Evolutionary conservation across 2,329 filamentous ascomycete genomes (phyloP), one percentile per base, ranked within the genome.

Genomic region (Daldinia sp.): DNA sequence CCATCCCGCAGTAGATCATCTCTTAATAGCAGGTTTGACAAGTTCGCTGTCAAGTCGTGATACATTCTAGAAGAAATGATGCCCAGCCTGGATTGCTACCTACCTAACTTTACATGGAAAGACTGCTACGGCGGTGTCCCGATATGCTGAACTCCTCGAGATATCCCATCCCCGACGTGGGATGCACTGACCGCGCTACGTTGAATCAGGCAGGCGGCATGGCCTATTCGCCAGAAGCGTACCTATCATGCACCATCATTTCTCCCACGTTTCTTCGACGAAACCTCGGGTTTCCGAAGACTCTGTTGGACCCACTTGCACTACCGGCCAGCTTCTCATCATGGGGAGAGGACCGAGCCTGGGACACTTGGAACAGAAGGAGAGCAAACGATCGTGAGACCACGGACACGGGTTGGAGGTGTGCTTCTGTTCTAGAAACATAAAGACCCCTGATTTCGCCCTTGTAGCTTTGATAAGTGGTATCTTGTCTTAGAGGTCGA

Each of bases 181-280:
- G 64, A 59, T 64, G 54, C 39, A 37, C 50, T 10, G 53, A 23
- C 32, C 30, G 61, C 64, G 47, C 64, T 67, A 64, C 61, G 39
- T 60, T 64, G 39, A 59, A 68, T 68, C 39, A 48, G 66, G 66
- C 64, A 68, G 66, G 66, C 66, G 64, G 53, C 35, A 57, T 45
- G 60, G 54, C 52, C 41, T 51, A 19, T 58, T 58, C n/a, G 34
- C 37, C 25, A 52, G 35, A 53, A 23, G 41, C 41, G 43, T 63
- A 25, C 58, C 50, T 65, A 63, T 62, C 56, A 57, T 56, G 50
- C 60, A 66, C 39, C 59, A 60, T 13, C 57, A 45, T 51, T 27
- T 23, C 48, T 64, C 59, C 61, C 57, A 63, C 67, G 64, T 67
- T 69, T 65, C 57, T 65, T 63, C 52, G 64, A 32, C 58, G 53